Conservation (phyloP, 2,329 filamentous ascomycete genomes). For the Plectosphaerella sp. region DNA sequence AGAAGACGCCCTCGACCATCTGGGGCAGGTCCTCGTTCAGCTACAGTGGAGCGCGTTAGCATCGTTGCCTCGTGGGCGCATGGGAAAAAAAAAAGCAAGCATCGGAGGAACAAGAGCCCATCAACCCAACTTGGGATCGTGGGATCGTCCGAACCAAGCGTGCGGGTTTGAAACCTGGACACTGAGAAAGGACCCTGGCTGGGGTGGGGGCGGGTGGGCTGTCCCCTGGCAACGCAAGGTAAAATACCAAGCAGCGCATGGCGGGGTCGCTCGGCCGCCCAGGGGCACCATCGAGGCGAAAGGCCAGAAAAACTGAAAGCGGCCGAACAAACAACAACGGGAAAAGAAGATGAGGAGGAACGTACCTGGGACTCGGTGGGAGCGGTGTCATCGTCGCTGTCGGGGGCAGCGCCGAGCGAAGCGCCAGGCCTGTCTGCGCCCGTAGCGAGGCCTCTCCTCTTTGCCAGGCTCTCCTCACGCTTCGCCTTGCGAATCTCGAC, state of each 20-base stretch:
- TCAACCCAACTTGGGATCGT: neutral
- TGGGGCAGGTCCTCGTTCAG: conserved; percentile 95
- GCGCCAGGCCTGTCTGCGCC: conserved; percentile 77
- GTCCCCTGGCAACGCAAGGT: conserved; percentile 12
- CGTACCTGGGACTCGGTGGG: conserved; percentile 95
- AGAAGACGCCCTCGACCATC: conserved; percentile 98
- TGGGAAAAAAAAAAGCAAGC: conserved; percentile 8
- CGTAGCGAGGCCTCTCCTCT: conserved; percentile 88
- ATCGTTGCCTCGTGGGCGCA: neutral
- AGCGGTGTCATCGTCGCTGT: conserved; percentile 95
- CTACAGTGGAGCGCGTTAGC: conserved; percentile 43
- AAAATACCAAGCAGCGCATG: conserved; percentile 11
- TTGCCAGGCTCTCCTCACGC: conserved; percentile 97
- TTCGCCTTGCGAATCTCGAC: conserved; percentile 99
- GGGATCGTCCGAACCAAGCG: neutral
- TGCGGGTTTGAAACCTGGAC: neutral
- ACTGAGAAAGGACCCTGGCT: neutral
- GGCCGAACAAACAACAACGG: conserved; percentile 5
- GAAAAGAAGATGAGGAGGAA: conserved; percentile 13
- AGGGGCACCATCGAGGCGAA: neutral
- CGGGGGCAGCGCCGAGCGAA: conserved; percentile 79
- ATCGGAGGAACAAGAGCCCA: neutral
- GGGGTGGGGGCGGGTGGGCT: conserved; percentile 8
- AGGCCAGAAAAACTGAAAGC: conserved; percentile 1
- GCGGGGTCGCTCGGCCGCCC: conserved; percentile 6